phyloP scores from a whole-genome alignment of 1,139 yeast genomes.

The Candida sp. region DNA sequence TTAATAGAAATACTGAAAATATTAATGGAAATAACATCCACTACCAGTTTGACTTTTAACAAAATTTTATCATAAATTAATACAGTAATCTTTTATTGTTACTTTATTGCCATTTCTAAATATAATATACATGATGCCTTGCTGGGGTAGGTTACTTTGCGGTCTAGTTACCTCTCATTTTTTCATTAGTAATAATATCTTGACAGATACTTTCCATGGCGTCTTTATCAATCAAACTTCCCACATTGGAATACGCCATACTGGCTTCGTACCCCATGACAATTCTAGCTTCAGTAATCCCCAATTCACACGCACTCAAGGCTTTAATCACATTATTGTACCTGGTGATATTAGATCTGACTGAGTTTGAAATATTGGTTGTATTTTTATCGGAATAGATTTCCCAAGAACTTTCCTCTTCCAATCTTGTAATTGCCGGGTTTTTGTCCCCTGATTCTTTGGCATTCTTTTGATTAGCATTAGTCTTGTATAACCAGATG shows the following conservation, averaged over 20 bases:
- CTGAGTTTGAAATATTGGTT: constrained; percentile 49
- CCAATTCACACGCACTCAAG: constrained; percentile 76
- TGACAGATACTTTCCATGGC: constrained; percentile 71
- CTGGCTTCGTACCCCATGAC: constrained; percentile 88
- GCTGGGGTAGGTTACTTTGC: too few relatives aligned
- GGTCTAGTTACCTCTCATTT: constrained; percentile 54
- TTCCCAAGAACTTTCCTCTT: constrained; percentile 94
- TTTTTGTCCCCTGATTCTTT: constrained; percentile 10
- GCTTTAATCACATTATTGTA: constrained; percentile 84
- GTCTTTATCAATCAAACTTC: constrained; percentile 73
- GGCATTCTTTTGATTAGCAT: constrained; percentile 12
- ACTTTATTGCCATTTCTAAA: too few relatives aligned
- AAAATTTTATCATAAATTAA: too few relatives aligned
- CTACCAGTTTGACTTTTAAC: too few relatives aligned
- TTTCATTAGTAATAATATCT: constrained; percentile 70
- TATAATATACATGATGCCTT: too few relatives aligned
- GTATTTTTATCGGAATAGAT: constrained; percentile 93
- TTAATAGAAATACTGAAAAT: too few relatives aligned
- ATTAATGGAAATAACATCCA: too few relatives aligned
- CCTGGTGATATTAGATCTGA: constrained; percentile 75
- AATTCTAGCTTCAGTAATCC: constrained; percentile 79
- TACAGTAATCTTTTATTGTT: too few relatives aligned
- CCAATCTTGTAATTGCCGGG: constrained; percentile 66
- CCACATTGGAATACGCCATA: constrained; percentile 70
- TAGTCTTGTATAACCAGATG: constrained; percentile 85